Base-by-base conservation (phyloP, 2,329 filamentous ascomycete species). In the Fusarium odoratissimum region DNA sequence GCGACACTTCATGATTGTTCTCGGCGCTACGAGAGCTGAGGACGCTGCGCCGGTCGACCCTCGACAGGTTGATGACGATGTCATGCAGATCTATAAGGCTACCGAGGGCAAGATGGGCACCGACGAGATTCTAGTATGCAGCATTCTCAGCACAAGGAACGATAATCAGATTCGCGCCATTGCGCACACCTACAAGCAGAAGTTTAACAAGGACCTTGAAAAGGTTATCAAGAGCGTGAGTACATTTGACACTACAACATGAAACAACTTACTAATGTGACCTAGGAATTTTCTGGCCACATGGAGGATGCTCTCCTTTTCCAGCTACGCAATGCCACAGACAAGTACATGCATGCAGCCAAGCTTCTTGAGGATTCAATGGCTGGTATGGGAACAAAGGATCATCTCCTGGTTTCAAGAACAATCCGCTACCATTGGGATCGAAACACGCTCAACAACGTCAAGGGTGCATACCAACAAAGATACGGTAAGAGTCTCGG, bases 351-450 rank as follows among this genome's bases (percentile, higher is more conserved):
- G 86, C 91, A 94, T 73, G 95, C 97, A 76, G 96, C 95, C 1
- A 84, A 88, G 28, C 85, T 94, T 8, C 86, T 98, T n/a, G 95
- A 98, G 79, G 92, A 93, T 19, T 87, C 92, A 21, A 98, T 98
- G 95, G 88, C 90, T 3, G 96, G 95, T 1, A 77, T 92, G 72
- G 95, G 95, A 5, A 98, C 96, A 16, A 95, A 96, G 81, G 95
- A 99, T 71, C 85, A 91, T 37, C 86, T 95, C 13, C 87, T 98
- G 6, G 89, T 97, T 21, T 88, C 91, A 33, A 88, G 95, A n/a
- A 87, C 96, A 8, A 89, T 98, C 3, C 88, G 93, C 28, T 87
- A 89, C 54, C 95, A 98, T 82, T 98, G 95, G 95, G 90, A 97
- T 79, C 87, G 87, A 41, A 86, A 86, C 60, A 90, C 93, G 75